These are phyloP conservation scores for Setaria viridis DNA, from an alignment of 202 grass and related monocot genomes.

Conservation along the genomic window DNA sequence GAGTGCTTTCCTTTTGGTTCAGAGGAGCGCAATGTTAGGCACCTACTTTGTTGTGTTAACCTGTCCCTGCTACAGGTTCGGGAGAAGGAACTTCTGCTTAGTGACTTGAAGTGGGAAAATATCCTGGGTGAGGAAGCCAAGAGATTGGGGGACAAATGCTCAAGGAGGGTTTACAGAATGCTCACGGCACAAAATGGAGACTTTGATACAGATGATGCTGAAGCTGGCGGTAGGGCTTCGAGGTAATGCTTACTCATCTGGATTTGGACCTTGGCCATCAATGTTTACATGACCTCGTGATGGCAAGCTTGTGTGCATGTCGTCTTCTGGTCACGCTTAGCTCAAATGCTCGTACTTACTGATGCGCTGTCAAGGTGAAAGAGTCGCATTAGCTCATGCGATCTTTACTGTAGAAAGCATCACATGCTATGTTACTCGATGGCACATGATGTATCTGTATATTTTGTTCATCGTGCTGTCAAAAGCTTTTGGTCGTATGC, in stretches of 20 bases:
- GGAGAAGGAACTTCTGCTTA: conserved; percentile 78
- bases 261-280: not conserved
- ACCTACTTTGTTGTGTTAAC: not conserved
- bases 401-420: not conserved
- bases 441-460: not conserved
- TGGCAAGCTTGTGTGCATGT: not conserved
- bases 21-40: not conserved
- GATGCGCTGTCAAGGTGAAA: conserved; percentile 27
- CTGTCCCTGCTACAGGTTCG: conserved; percentile 51
- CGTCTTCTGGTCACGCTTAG: not conserved
- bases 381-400: not conserved
- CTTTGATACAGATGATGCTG: conserved; percentile 52
- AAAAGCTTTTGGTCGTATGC: not conserved
- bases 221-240: conserved; percentile 36
- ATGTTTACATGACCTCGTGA: not conserved
- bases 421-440: not conserved
- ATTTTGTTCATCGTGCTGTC: not conserved
- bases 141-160: conserved; percentile 68
- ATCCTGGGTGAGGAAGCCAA: conserved; percentile 54
- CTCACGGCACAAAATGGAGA: conserved; percentile 72
- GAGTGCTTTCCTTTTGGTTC: conserved; percentile 36
- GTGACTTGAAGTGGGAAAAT: conserved; percentile 65
- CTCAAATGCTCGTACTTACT: not conserved
- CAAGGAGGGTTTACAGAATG: conserved; percentile 73
- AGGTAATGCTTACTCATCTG: conserved; percentile 42